These are phyloP conservation scores for Podospora didyma DNA, from an alignment of 495 filamentous ascomycete genomes.

Conservation along the genomic window DNA sequence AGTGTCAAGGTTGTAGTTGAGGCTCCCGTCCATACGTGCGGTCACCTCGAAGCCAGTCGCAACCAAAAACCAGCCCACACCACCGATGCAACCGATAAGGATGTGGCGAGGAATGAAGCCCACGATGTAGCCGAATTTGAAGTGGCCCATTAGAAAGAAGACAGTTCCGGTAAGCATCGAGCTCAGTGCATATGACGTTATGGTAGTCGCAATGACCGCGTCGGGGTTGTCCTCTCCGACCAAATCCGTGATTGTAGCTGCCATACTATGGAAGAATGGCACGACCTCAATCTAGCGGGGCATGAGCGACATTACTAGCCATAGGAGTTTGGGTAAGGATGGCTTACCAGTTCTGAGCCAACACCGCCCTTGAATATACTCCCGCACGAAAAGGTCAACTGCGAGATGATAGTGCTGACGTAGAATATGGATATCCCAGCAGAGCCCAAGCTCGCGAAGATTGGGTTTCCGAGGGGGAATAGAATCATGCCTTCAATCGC, in stretches of 20 bases:
- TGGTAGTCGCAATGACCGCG: slow-evolving; percentile 86
- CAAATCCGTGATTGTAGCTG: slow-evolving; percentile 72
- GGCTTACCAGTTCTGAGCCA: slow-evolving; percentile 84
- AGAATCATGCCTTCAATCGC: slow-evolving; percentile 72
- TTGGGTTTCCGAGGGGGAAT: slow-evolving; percentile 80
- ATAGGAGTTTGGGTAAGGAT: neutral
- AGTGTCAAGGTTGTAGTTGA: slow-evolving; percentile 75
- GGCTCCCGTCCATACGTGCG: slow-evolving; percentile 78
- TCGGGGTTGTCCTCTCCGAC: slow-evolving; percentile 79
- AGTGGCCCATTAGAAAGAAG: slow-evolving; percentile 85
- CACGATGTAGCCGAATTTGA: slow-evolving; percentile 81
- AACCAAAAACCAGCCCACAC: slow-evolving; percentile 94
- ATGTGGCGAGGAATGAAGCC: slow-evolving; percentile 97
- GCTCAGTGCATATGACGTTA: slow-evolving; percentile 84
- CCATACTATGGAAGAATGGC: slow-evolving; percentile 97
- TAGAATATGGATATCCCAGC: slow-evolving; percentile 99
- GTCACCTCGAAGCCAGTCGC: slow-evolving; percentile 91
- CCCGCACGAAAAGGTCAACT: slow-evolving; percentile 85
- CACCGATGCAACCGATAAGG: slow-evolving; percentile 94
- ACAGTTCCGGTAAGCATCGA: slow-evolving; percentile 86
- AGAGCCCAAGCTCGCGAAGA: slow-evolving; percentile 78
- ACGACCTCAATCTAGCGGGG: slow-evolving; percentile 79
- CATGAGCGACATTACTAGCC: slow-evolving; percentile 10
- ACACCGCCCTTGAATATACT: slow-evolving; percentile 89
- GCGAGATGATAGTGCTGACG: slow-evolving; percentile 91